Conservation (phyloP, 2,329 filamentous ascomycete species). For the Escovopsis weberi region DNA sequence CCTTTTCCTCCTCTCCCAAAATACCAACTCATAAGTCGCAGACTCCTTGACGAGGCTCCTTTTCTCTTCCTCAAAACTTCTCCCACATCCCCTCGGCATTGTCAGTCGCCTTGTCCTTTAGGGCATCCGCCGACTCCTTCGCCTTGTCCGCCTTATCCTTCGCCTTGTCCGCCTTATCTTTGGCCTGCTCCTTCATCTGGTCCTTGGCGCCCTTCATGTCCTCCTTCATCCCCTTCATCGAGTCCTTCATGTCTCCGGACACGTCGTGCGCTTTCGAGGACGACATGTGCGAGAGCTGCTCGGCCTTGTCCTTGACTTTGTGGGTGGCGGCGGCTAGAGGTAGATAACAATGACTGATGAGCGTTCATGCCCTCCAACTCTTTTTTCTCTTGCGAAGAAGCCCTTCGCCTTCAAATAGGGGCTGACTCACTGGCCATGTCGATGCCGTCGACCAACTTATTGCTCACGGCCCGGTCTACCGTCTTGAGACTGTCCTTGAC, state of each 20-base stretch:
- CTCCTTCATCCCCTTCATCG: too few relatives aligned
- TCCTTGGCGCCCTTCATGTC: constrained; percentile 3
- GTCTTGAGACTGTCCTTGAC: constrained; percentile 46
- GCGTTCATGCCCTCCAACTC: background rate
- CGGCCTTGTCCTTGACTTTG: constrained; percentile 33
- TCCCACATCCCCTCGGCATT: constrained; percentile 24
- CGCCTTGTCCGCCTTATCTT: constrained; percentile 27
- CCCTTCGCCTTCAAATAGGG: background rate
- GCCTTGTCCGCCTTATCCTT: constrained; percentile 16
- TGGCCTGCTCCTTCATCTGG: constrained; percentile 26
- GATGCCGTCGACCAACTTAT: constrained; percentile 48
- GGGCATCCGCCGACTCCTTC: constrained; percentile 23
- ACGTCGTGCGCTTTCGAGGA: constrained; percentile 15
- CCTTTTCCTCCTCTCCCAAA: too few relatives aligned
- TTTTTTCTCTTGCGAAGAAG: background rate
- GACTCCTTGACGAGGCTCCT: background rate
- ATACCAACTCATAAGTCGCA: too few relatives aligned
- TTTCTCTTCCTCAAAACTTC: constrained; percentile 15
- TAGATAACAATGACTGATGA: background rate
- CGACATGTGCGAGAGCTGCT: constrained; percentile 15
- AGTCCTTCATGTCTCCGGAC: background rate
- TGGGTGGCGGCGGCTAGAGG: constrained; percentile 22
- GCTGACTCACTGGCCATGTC: constrained; percentile 32
- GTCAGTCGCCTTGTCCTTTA: too few relatives aligned
- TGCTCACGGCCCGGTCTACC: constrained; percentile 44